phyloP scores from a whole-genome alignment of 2,329 filamentous ascomycete species.

The Daldinia sp. region DNA sequence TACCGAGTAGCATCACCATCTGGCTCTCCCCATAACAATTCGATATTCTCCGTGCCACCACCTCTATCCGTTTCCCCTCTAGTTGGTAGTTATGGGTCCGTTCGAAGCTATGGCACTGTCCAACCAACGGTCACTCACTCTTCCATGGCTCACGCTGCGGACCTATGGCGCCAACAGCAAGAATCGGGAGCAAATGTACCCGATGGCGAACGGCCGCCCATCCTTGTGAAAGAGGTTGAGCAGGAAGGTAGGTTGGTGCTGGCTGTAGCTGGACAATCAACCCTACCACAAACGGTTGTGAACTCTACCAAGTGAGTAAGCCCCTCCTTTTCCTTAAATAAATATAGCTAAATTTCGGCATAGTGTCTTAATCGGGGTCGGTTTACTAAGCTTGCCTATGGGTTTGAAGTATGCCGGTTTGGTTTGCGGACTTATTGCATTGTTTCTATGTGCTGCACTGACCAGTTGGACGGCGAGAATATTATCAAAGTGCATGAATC shows the following conservation, averaged over 20 bases:
- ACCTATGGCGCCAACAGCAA: slow-evolving; percentile 63
- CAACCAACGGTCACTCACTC: slow-evolving; percentile 52
- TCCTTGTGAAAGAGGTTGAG: slow-evolving; percentile 89
- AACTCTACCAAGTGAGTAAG: slow-evolving; percentile 80
- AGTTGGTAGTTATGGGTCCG: slow-evolving; percentile 74
- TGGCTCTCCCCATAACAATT: slow-evolving; percentile 50
- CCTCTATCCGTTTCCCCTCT: slow-evolving; percentile 73
- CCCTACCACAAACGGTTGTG: slow-evolving; percentile 92
- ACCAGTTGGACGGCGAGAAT: slow-evolving; percentile 89
- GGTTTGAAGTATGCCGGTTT: slow-evolving; percentile 89
- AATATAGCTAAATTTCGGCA: slow-evolving; percentile 15
- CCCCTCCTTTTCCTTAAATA: not conserved
- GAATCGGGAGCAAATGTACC: slow-evolving; percentile 56
- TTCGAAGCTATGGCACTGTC: slow-evolving; percentile 64
- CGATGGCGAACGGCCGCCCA: slow-evolving; percentile 72
- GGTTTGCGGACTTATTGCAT: slow-evolving; percentile 80
- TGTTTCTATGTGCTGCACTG: slow-evolving; percentile 75
- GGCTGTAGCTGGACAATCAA: slow-evolving; percentile 91
- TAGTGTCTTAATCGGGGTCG: slow-evolving; percentile 85
- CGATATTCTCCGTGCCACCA: slow-evolving; percentile 66
- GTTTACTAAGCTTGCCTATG: slow-evolving; percentile 86
- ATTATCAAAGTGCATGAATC: slow-evolving; percentile 86
- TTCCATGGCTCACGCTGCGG: slow-evolving; percentile 61
- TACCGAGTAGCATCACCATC: slow-evolving; percentile 43
- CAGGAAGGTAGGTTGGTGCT: slow-evolving; percentile 87